Evolutionary conservation across 2,329 filamentous ascomycete genomes (phyloP).

Genomic region (Keithomyces neogunnii): DNA sequence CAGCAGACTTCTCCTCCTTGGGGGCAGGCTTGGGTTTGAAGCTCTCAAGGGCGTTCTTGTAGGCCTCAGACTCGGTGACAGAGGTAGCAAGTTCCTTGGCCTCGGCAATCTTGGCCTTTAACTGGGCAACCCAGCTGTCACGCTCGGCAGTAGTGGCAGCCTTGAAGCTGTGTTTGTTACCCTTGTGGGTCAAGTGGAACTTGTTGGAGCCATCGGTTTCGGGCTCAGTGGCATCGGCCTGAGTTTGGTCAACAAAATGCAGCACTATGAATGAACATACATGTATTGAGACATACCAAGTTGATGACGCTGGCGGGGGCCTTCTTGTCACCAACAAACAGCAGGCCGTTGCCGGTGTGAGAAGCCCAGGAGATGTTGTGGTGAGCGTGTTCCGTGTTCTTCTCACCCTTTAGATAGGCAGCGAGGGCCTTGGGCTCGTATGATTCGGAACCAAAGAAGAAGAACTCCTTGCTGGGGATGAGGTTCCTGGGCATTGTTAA

Average conservation of each 20-base stretch:
- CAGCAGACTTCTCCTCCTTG: constrained; percentile 22
- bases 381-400: constrained; percentile 66
- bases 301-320: constrained; percentile 75
- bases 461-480: constrained; percentile 86
- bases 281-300: constrained; percentile 51
- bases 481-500: constrained; percentile 56
- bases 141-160: constrained; percentile 66
- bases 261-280: constrained; percentile 3
- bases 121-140: constrained; percentile 81
- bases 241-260: not conserved
- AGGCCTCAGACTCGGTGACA: constrained; percentile 71
- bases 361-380: constrained; percentile 80
- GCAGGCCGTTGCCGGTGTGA: constrained; percentile 88
- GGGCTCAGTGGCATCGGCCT: constrained; percentile 60
- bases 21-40: constrained; percentile 39
- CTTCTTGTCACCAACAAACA: constrained; percentile 85
- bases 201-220: constrained; percentile 67
- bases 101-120: constrained; percentile 76
- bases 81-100: constrained; percentile 72
- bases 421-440: constrained; percentile 66
- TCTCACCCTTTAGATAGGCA: constrained; percentile 80
- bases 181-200: constrained; percentile 77
- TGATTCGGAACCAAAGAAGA: constrained; percentile 72
- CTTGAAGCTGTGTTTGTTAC: constrained; percentile 93
- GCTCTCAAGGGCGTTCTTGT: constrained; percentile 78